Evolutionary conservation across 2,329 filamentous ascomycete species (phyloP).

Genomic region (Penicillium crustosum): DNA sequence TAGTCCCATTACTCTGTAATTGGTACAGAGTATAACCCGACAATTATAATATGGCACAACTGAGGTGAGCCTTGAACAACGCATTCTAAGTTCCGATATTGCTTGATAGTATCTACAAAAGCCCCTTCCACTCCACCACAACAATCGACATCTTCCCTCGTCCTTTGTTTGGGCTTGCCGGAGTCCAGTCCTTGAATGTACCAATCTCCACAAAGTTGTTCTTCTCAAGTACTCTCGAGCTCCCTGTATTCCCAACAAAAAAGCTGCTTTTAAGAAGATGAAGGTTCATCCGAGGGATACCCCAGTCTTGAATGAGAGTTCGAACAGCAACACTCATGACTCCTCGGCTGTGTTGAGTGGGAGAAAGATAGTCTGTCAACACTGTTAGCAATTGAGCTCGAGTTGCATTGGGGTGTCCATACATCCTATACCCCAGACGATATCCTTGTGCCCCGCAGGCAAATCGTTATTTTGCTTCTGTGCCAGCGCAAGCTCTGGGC

Average conservation of each 20-base stretch:
- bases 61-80: neutral
- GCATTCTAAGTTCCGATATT: too few relatives aligned
- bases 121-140: conserved; percentile 14
- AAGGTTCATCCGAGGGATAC: conserved; percentile 32
- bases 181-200: conserved; percentile 22
- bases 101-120: neutral
- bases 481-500: conserved; percentile 17
- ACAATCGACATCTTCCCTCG: conserved; percentile 25
- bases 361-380: conserved; percentile 23
- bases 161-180: conserved; percentile 13
- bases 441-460: conserved; percentile 21
- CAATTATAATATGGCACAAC: neutral
- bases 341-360: conserved; percentile 30
- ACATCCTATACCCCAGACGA: conserved; percentile 31
- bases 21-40: too few relatives aligned
- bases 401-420: neutral
- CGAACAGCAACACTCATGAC: conserved; percentile 30
- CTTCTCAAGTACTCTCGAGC: conserved; percentile 29
- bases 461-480: conserved; percentile 21
- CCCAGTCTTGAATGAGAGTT: conserved; percentile 27
- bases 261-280: conserved; percentile 20
- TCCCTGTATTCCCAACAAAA: conserved; percentile 29
- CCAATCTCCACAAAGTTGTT: conserved; percentile 26
- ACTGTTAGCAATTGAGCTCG: neutral
- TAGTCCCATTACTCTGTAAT: too few relatives aligned